A percentile compares a stretch with the other conserved stretches of the same genome.
These are phyloP conservation scores for Colletotrichum nymphaeae DNA, from an alignment of 2,329 filamentous ascomycete species.

Conservation along the genomic window DNA sequence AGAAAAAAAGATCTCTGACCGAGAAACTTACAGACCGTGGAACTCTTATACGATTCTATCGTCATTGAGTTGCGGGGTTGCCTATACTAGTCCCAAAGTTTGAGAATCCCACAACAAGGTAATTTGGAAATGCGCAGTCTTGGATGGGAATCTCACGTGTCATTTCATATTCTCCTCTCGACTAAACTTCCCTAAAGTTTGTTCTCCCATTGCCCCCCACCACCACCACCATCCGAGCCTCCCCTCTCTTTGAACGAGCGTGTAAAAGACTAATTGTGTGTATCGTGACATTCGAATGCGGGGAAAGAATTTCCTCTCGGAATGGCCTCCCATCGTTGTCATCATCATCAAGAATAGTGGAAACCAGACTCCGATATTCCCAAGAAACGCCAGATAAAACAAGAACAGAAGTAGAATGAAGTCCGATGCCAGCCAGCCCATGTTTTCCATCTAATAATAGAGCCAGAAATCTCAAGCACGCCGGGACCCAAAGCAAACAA, in stretches of 20 bases:
- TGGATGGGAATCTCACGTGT: conserved; percentile 5
- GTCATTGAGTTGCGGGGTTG: not conserved
- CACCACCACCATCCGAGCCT: not conserved
- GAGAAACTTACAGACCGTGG: not conserved
- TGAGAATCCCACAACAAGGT: not conserved
- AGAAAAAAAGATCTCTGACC: not conserved
- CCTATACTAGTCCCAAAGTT: not conserved
- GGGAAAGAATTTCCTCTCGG: not conserved
- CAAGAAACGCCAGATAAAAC: conserved; percentile 14
- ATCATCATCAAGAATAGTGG: not conserved
- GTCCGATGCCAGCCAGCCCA: conserved; percentile 10
- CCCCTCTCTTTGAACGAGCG: not conserved
- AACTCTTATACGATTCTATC: not conserved
- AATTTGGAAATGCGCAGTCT: not conserved
- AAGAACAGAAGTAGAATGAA: not conserved
- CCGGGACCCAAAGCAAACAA: not conserved
- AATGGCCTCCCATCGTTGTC: not conserved
- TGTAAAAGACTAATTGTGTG: not conserved
- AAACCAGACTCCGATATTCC: not conserved
- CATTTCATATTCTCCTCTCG: not conserved
- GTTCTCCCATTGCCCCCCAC: no score
- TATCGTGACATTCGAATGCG: not conserved
- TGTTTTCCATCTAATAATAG: conserved; percentile 30
- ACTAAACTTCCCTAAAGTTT: not conserved
- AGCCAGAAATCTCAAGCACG: conserved; percentile 6